Evolutionary conservation across 352 stramenopile species (phyloP), one percentile per base, ranked within the genome.

Genomic region (Pythium coloratum): DNA sequence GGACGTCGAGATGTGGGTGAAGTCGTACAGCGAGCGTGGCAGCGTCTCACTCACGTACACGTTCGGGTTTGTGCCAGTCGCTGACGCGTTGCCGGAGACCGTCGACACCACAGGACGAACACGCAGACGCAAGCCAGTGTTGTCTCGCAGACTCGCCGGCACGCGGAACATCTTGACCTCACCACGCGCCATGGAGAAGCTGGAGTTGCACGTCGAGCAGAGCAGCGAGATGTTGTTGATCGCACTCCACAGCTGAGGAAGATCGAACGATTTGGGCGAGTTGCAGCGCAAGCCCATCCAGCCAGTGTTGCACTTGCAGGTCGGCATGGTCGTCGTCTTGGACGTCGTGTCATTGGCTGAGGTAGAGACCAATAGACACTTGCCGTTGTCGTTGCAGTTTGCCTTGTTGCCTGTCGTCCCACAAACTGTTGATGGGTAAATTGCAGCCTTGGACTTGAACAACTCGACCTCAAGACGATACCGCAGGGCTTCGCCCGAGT

Each of bases 21-120:
- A 92, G 62, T 94, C 86, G 54, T 89, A 90, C 16, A 94, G 69
- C 3, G 81, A 91, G n/a, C 82, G 73, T 6, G 85, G 85, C 28
- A 86, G 67, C 30, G 81, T 72, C 61, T 92, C 82, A 51, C 83
- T 89, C 51, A 92, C 86, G 56, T 91, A 91, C 47, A 95, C 73
- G 33, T 73, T 89, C 7, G 84, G 79, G 20, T 64, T 66, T 6
- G 72, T 67, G 24, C 68, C 58, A 66, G 55, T 50, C 32, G 57
- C 42, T 3, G 60, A 18, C 34, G 58, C 51, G 6, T 55, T 51
- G 40, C 66, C 20, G 32, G 26, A 36, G 60, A 34, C 40, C 14
- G 40, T 49, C 6, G 34, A 4, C 34, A 20, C 34, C 56, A 18
- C 32, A 18, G 59, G 30, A 1, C 55, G 55, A 3, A 78, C 67